Percentiles rank a stretch among this genome's conserved stretches.
Conservation (phyloP, 495 filamentous ascomycete genomes). For the Penicillium silybi region DNA sequence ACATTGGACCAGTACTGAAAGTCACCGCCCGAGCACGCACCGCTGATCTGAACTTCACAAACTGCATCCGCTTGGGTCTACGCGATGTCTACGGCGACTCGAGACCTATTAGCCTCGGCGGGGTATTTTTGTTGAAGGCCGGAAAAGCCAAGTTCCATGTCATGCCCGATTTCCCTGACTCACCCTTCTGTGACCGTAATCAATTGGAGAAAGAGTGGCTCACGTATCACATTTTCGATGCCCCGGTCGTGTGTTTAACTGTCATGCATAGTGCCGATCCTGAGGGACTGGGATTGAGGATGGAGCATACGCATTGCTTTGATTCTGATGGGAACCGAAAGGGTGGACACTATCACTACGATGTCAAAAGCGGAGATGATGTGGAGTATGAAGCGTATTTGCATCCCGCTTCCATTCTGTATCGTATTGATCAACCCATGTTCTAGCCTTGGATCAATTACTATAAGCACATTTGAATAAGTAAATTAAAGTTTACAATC, state of each 20-base stretch:
- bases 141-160: slow-evolving; percentile 36
- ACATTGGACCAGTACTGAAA: slow-evolving; percentile 29
- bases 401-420: slow-evolving; percentile 30
- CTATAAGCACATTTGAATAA: too few relatives aligned
- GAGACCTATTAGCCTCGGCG: slow-evolving; percentile 31
- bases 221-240: slow-evolving; percentile 30
- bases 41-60: slow-evolving; percentile 29
- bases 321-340: slow-evolving; percentile 18
- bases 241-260: slow-evolving; percentile 34
- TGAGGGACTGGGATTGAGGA: slow-evolving; percentile 27
- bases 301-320: slow-evolving; percentile 46
- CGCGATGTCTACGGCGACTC: slow-evolving; percentile 22
- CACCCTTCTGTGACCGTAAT: slow-evolving; percentile 24
- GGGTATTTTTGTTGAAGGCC: slow-evolving; percentile 32
- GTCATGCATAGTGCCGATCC: slow-evolving; percentile 39
- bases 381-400: slow-evolving; percentile 43
- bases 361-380: slow-evolving; percentile 23
- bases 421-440: slow-evolving; percentile 34
- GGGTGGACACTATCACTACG: slow-evolving; percentile 41
- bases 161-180: slow-evolving; percentile 41
- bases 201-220: slow-evolving; percentile 31
- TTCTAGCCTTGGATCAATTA: not conserved
- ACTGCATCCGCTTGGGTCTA: slow-evolving; percentile 27
- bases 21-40: slow-evolving; percentile 24
- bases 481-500: too few relatives aligned